Evolutionary conservation across 2,329 filamentous ascomycete genomes (phyloP), one percentile per base, ranked within the genome.

Genomic region (Emericellopsis cladophorae): DNA sequence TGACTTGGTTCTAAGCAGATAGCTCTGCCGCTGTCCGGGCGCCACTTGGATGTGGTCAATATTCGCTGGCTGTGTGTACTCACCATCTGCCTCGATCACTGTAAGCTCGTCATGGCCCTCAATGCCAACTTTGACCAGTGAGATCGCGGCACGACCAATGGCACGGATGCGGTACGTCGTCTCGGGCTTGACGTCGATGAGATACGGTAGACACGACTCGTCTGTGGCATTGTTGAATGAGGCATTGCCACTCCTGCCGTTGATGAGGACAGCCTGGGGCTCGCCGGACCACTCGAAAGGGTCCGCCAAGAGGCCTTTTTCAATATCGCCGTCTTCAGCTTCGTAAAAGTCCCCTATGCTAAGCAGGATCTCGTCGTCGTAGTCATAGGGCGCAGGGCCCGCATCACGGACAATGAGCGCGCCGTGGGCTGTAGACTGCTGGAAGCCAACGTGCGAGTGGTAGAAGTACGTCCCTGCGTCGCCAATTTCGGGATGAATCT

Each of bases 401-500:
- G 53, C 51, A 38, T 74, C 68, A 43, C 73, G 67, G n/a, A 84
- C 67, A 36, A 80, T 72, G 29, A 84, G 49, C 0, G 70, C 58
- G 0, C 79, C 79, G 7, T 66, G 55, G 0, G 73, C 74, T 12
- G 75, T 74, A 29, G 73, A 56, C 0, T 73, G 71, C 50, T 83
- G 77, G 43, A 81, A 73, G 0, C 68, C 76, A 14, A 82, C 65
- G 45, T 83, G 79, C 0, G 77, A 81, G 51, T 83, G 79, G 49
- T 82, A 83, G 51, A 79, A 81, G 50, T 81, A 83, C 0, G 76
- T 76, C 5, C 79, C 79, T 0, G 74, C 69, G 41, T 75, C 68
- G 6, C 67, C 70, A 2, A 53, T 35, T 4, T 69, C 55, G 0
- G 74, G 68, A 14, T 65, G 64, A 4, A 83, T 57, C 49, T 83